These are phyloP conservation scores for Ogataea glucozyma DNA, from an alignment of 805 yeast genomes.

Conservation along the genomic window DNA sequence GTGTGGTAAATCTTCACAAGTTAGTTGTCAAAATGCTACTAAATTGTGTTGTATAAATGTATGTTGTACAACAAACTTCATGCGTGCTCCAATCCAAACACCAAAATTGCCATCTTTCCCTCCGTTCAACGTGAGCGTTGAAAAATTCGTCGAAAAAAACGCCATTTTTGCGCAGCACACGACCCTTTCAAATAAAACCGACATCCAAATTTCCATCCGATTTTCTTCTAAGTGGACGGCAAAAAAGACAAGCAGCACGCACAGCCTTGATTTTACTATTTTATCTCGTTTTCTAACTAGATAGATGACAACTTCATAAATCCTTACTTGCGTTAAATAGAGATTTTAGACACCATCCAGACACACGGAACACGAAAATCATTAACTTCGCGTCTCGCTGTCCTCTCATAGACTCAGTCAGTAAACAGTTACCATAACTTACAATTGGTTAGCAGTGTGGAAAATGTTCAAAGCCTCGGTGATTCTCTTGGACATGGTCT, in stretches of 20 bases:
- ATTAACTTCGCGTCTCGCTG: no score
- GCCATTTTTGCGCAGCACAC: slow-evolving; percentile 9
- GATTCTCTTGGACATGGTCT: slow-evolving; percentile 91
- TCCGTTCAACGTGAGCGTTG: slow-evolving; percentile 12
- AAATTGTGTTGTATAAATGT: neutral
- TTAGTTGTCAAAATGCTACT: neutral
- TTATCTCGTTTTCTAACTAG: neutral
- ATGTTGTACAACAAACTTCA: neutral
- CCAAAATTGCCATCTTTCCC: slow-evolving; percentile 19
- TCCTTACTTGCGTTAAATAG: slow-evolving; percentile 2
- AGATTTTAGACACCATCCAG: no score
- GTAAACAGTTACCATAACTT: slow-evolving; percentile 16
- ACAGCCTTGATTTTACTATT: slow-evolving; percentile 2
- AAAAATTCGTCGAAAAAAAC: slow-evolving; percentile 24
- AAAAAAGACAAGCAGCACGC: neutral
- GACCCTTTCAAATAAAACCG: slow-evolving; percentile 11
- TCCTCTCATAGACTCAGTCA: neutral
- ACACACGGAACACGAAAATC: no score
- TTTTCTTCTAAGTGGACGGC: no score
- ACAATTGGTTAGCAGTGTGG: slow-evolving; percentile 72
- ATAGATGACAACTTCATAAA: neutral
- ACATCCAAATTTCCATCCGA: no score
- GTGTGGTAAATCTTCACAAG: neutral
- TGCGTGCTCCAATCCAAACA: neutral
- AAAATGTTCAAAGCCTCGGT: slow-evolving; percentile 80